A percentile compares a stretch with the other conserved stretches of the same genome.
These are phyloP conservation scores for Triticum monococcum DNA, from an alignment of 176 grass and related monocot species.

Conservation along the genomic window DNA sequence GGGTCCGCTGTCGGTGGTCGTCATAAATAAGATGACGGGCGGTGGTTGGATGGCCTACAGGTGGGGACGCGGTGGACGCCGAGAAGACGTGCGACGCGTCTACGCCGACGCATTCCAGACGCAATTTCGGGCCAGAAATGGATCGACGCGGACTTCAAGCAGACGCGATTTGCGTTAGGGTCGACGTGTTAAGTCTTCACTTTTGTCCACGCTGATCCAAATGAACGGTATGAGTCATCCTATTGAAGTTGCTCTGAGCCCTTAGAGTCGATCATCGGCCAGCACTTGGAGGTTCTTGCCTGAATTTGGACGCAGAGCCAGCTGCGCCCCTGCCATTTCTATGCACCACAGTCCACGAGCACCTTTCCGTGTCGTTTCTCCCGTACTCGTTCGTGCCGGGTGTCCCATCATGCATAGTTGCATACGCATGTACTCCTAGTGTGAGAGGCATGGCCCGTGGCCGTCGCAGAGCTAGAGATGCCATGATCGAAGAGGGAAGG, in stretches of 20 bases:
- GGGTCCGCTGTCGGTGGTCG: too few relatives aligned
- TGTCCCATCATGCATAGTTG: background rate
- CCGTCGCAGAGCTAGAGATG: background rate
- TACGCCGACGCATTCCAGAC: too few relatives aligned
- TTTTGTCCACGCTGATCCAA: too few relatives aligned
- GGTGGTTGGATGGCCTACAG: too few relatives aligned
- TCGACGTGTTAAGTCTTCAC: too few relatives aligned
- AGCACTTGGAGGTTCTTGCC: constrained; percentile 23
- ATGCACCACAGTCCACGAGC: background rate
- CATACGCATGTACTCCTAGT: background rate
- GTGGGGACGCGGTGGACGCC: too few relatives aligned
- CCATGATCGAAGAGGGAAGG: background rate
- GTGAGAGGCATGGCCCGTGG: background rate
- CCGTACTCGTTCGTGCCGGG: background rate
- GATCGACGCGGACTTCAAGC: too few relatives aligned
- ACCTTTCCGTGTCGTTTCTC: background rate
- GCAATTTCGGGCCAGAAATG: too few relatives aligned
- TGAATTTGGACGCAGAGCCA: background rate
- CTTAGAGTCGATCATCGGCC: background rate
- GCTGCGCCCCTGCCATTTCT: background rate
- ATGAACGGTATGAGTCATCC: too few relatives aligned
- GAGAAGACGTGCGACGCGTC: too few relatives aligned
- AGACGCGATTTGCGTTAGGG: too few relatives aligned
- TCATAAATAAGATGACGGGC: too few relatives aligned
- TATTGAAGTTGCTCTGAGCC: background rate